phyloP scores from a whole-genome alignment of 75 land plant genomes.

The Pseudotsuga menziesii region DNA sequence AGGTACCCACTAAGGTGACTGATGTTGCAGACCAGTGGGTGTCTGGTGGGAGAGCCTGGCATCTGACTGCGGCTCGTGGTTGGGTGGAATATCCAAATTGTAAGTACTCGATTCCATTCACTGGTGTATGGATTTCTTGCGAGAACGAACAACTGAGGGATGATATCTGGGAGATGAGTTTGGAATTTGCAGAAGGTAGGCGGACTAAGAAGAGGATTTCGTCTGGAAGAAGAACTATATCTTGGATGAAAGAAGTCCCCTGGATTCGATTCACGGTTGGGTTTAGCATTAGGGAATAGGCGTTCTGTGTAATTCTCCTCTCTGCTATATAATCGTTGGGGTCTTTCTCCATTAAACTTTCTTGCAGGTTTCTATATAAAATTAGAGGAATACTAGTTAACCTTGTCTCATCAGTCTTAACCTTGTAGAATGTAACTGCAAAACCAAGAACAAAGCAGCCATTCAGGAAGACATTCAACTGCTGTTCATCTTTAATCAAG shows the following conservation, averaged over 20 bases:
- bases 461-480: background rate
- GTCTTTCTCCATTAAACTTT: background rate
- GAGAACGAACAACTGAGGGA: background rate
- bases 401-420: background rate
- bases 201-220: constrained; percentile 31
- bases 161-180: background rate
- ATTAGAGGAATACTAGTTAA: background rate
- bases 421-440: constrained; percentile 1
- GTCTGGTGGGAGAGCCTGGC: constrained; percentile 33
- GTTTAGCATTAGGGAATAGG: background rate
- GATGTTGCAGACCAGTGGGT: constrained; percentile 15
- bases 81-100: background rate
- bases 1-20: constrained; percentile 10
- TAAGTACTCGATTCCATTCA: background rate
- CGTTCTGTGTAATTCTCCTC: background rate
- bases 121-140: constrained; percentile 7
- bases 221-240: constrained; percentile 40
- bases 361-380: background rate
- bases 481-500: too few species aligned
- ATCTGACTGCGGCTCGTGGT: constrained; percentile 20
- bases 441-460: background rate
- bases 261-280: background rate
- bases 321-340: background rate
- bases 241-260: constrained; percentile 7
- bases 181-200: background rate